Evolutionary conservation across 2,329 filamentous ascomycete species (phyloP), one percentile per base, ranked within the genome.

Genomic region (Fusarium coffeatum): DNA sequence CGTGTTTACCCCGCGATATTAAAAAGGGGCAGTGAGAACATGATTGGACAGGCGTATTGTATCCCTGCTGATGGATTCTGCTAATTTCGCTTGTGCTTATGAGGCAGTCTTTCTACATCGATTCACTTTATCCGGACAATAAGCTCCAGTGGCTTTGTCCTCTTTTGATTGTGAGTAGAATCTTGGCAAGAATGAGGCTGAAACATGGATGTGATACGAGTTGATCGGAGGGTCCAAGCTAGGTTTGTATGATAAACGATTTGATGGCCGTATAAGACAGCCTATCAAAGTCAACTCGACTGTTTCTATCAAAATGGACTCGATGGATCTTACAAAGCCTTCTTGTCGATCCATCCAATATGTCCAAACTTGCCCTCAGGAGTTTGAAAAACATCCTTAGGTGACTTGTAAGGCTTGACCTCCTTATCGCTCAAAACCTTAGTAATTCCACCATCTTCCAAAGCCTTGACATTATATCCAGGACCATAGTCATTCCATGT

Each of bases 401-500:
- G 68, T 5, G 51, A 49, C 16, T 41, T 41, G 8, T 78, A 80
- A 15, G 74, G 72, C 66, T 57, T 71, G 4, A 71, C 78, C 42
- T 69, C 72, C n/a, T 64, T 69, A 30, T 77, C 69, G 16, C 78
- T 79, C 74, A 89, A 76, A n/a, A 87, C 79, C 11, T 78, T 81
- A 0, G 84, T 85, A 27, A 89, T 73, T 25, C 73, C 72, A 27
- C 75, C 74, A 6, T 69, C 70, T 42, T 78, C 57, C 47, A 86
- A 77, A 2, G 82, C 86, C 1, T 80, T 82, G n/a, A 76, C 73
- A 69, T 89, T 84, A 75, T 83, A 88, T 0, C 88, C 87, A 0
- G 87, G 85, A 0, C 88, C 88, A 48, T 76, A 83, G 25, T 81
- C 77, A 27, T 80, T 74, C 76, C 85, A 88, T 70, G 88, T 87